These are phyloP conservation scores for Chaetoceros tenuissimus DNA, from an alignment of 108 stramenopile genomes.

Conservation along the genomic window DNA sequence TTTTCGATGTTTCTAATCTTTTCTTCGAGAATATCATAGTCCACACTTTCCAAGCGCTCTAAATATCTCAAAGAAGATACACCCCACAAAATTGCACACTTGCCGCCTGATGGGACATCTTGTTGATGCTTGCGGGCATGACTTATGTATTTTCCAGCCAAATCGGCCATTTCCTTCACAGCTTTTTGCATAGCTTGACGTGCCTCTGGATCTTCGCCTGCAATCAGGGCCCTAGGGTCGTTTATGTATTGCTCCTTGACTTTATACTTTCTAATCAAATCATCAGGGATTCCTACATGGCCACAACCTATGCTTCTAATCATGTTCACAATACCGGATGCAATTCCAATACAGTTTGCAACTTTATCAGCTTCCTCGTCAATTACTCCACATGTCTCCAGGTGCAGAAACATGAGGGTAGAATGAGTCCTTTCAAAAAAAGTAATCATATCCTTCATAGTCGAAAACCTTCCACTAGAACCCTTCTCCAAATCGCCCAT, in stretches of 20 bases:
- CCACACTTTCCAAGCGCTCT: conserved; percentile 16
- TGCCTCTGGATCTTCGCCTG: conserved; percentile 5
- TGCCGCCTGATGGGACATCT: conserved; percentile 16
- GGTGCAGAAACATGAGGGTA: conserved; percentile 23
- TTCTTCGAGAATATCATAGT: conserved; percentile 26
- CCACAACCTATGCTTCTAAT: neutral
- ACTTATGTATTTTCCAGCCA: conserved; percentile 21
- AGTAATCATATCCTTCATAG: conserved; percentile 18
- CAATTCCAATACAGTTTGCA: conserved; percentile 28
- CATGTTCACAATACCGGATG: conserved; percentile 14
- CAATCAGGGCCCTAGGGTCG: neutral
- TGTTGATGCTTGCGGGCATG: conserved; percentile 24
- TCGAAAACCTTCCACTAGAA: conserved; percentile 7
- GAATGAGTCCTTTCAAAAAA: conserved; percentile 34
- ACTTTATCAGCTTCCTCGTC: conserved; percentile 32
- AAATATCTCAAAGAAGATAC: conserved; percentile 33
- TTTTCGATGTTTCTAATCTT: neutral
- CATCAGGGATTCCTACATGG: neutral
- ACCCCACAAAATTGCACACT: conserved; percentile 18
- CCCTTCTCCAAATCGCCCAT: conserved; percentile 23
- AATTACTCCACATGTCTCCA: conserved; percentile 26
- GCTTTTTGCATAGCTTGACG: conserved; percentile 18
- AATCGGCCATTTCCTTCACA: conserved; percentile 18
- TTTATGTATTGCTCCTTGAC: neutral
- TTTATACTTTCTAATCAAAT: neutral